These are phyloP conservation scores for Quercus cerris DNA, from an alignment of 306 rosid genomes.

Conservation along the genomic window DNA sequence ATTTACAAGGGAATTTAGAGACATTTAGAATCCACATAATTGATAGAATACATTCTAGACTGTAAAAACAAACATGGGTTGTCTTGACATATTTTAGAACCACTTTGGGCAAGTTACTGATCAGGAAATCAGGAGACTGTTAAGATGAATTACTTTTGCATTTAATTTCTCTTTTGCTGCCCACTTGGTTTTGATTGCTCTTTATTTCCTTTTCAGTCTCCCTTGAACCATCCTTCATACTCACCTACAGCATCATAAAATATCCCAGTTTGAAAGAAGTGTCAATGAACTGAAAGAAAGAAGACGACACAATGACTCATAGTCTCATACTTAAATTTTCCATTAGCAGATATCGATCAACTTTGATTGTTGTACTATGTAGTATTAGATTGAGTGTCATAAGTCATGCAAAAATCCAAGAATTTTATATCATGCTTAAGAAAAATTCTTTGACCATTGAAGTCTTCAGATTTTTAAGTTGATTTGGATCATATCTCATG, in stretches of 20 bases:
- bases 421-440: not conserved
- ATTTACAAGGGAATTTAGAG: constrained; percentile 26
- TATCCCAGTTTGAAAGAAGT: not conserved
- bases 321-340: not conserved
- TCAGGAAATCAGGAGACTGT: not conserved
- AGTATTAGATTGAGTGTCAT: not conserved
- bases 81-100: constrained; percentile 13
- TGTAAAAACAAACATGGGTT: not conserved
- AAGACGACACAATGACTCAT: not conserved
- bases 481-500: not conserved
- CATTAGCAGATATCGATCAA: not conserved
- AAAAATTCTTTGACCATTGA: not conserved
- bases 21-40: not conserved
- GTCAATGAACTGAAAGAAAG: not conserved
- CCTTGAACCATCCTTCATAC: constrained; percentile 37
- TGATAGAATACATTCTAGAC: not conserved
- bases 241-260: constrained; percentile 35
- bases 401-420: not conserved
- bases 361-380: no score
- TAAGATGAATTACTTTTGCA: constrained; percentile 8
- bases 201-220: constrained; percentile 30
- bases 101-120: not conserved
- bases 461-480: not conserved
- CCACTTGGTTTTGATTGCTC: constrained; percentile 35
- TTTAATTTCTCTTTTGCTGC: constrained; percentile 32